A percentile compares a stretch with the other conserved stretches of the same genome.
These are phyloP conservation scores for Ammopiptanthus mongolicus DNA, from an alignment of 306 rosid species.

Conservation along the genomic window DNA sequence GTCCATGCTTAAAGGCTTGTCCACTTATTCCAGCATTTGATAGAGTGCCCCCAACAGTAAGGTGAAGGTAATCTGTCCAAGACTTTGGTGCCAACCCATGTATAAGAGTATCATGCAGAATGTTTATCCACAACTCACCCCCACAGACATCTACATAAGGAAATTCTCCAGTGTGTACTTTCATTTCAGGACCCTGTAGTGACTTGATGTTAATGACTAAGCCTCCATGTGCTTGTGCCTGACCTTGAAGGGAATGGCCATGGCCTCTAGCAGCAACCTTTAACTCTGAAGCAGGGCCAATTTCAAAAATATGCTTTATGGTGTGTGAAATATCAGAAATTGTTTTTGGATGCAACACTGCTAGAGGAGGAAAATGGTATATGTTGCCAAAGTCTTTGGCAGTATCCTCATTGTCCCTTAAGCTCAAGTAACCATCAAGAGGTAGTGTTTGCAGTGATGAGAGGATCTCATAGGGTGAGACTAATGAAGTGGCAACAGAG, in stretches of 20 bases:
- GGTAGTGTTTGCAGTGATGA: conserved; percentile 46
- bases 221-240: conserved; percentile 74
- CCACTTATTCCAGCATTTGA: conserved; percentile 97
- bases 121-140: conserved; percentile 90
- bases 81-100: conserved; percentile 89
- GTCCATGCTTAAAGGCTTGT: conserved; percentile 92
- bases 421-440: conserved; percentile 68
- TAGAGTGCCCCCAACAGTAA: conserved; percentile 92
- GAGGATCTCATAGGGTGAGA: conserved; percentile 29
- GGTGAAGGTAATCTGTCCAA: conserved; percentile 97
- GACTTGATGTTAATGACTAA: conserved; percentile 81
- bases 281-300: conserved; percentile 52
- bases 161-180: conserved; percentile 41
- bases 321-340: conserved; percentile 63
- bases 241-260: conserved; percentile 86
- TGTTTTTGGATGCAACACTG: conserved; percentile 70
- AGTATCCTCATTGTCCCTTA: conserved; percentile 46
- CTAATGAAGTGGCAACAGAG: conserved; percentile 24
- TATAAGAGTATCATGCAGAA: conserved; percentile 77
- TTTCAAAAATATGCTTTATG: conserved; percentile 44
- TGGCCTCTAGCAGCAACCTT: conserved; percentile 95
- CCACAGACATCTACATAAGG: conserved; percentile 88
- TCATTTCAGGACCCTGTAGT: conserved; percentile 41
- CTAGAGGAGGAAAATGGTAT: conserved; percentile 62
- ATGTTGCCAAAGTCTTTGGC: conserved; percentile 85